These are phyloP conservation scores for Isabelozyma rhagii DNA, from an alignment of 805 yeast genomes.

Conservation along the genomic window DNA sequence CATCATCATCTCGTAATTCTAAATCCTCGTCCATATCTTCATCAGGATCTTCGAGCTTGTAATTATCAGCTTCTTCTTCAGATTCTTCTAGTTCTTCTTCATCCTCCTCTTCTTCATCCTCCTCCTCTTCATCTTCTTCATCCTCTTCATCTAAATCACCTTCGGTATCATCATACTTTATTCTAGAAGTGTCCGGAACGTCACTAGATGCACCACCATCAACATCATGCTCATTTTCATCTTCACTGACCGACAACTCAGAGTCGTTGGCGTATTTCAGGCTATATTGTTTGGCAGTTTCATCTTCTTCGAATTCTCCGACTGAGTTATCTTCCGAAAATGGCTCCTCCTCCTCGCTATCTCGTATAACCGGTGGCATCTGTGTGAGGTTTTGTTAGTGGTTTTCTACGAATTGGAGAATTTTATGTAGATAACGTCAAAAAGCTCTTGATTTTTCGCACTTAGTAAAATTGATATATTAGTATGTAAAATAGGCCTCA, in stretches of 20 bases:
- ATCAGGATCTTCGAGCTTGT: conserved; percentile 8
- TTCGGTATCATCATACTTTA: conserved; percentile 7
- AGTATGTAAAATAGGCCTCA: too few species aligned
- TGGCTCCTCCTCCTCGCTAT: conserved; percentile 10
- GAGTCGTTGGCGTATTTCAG: conserved; percentile 1
- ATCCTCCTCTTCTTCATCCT: conserved; percentile 3
- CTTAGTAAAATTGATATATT: neutral
- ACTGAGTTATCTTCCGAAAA: conserved; percentile 5
- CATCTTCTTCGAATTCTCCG: conserved; percentile 11
- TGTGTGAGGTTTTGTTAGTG: neutral
- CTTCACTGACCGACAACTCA: neutral
- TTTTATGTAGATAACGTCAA: too few species aligned
- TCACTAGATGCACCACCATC: conserved; percentile 6
- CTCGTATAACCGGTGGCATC: conserved; percentile 10
- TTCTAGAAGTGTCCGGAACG: conserved; percentile 3
- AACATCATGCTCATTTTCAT: neutral
- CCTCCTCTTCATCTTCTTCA: conserved; percentile 4
- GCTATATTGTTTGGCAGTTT: conserved; percentile 2
- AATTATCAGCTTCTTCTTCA: conserved; percentile 15
- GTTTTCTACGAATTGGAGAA: too few species aligned
- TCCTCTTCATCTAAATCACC: conserved; percentile 7
- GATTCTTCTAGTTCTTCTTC: conserved; percentile 9
- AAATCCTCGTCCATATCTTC: conserved; percentile 12
- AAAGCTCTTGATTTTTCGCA: neutral
- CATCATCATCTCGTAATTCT: conserved; percentile 11